These are phyloP conservation scores for Zygoascus biomembranicola DNA, from an alignment of 805 yeast species.

Conservation along the genomic window DNA sequence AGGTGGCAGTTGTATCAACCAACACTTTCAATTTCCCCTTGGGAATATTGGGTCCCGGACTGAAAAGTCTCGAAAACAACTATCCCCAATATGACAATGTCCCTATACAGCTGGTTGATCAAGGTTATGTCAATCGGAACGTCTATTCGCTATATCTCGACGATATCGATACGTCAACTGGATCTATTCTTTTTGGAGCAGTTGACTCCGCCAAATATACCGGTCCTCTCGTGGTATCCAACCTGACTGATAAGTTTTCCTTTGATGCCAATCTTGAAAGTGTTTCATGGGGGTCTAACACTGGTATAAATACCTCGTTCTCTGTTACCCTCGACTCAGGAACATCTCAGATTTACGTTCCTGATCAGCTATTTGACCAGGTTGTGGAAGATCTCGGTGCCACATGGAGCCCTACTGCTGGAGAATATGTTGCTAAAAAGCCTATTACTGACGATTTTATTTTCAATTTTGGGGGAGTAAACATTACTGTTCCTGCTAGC, in stretches of 20 bases:
- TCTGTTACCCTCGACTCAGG: conserved; percentile 40
- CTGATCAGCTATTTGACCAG: conserved; percentile 18
- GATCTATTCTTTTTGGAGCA: conserved; percentile 39
- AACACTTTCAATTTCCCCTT: no score
- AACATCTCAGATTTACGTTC: conserved; percentile 44
- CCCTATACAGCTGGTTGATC: conserved; percentile 46
- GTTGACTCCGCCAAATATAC: conserved; percentile 34
- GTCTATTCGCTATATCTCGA: conserved; percentile 59
- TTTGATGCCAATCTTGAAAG: not conserved
- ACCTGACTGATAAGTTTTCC: not conserved
- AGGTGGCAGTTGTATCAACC: conserved; percentile 14
- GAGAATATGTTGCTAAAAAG: not conserved
- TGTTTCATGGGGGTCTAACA: not conserved
- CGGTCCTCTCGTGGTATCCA: not conserved
- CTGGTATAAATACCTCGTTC: not conserved
- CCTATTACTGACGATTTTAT: not conserved
- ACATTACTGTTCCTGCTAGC: not conserved
- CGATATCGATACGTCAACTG: conserved; percentile 20
- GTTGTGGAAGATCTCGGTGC: not conserved
- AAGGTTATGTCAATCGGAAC: conserved; percentile 45
- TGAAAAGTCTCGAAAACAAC: conserved; percentile 18
- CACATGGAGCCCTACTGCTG: not conserved
- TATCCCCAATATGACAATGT: conserved; percentile 61
- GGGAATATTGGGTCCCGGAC: conserved; percentile 23
- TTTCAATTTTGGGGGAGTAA: not conserved